Conservation (phyloP, 257 asterid genomes). For the Solanum microdontum region DNA sequence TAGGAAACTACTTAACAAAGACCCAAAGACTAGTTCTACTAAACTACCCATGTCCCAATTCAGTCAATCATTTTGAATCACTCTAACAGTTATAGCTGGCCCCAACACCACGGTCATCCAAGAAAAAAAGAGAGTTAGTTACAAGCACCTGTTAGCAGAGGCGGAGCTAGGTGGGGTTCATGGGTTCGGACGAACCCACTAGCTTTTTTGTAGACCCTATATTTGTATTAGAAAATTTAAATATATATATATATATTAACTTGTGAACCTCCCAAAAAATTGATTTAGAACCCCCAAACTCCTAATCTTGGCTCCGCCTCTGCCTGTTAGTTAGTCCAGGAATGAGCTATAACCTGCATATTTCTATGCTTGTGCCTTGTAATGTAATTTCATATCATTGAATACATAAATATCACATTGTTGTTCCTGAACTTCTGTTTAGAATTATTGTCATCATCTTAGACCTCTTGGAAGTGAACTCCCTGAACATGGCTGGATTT, state of each 20-base stretch:
- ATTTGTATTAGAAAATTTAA: no score
- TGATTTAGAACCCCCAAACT: no score
- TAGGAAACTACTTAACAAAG: no score
- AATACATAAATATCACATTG: background rate
- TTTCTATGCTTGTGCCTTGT: background rate
- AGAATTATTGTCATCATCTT: background rate
- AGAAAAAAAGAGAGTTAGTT: background rate
- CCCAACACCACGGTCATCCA: background rate
- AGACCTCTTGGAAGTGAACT: background rate
- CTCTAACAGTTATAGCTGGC: background rate
- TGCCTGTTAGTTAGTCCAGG: background rate
- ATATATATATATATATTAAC: no score
- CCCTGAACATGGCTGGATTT: background rate
- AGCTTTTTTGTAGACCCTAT: no score
- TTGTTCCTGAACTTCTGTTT: background rate
- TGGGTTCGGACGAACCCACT: no score
- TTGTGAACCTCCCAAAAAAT: no score
- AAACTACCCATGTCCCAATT: no score
- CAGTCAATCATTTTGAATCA: no score
- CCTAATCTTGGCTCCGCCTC: no score
- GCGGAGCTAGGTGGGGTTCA: no score
- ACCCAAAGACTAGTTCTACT: no score
- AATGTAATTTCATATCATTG: background rate
- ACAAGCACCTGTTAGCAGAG: background rate
- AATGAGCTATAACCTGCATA: background rate